Evolutionary conservation across 768 basidiomycete species (phyloP), one percentile per base, ranked within the genome.

Genomic region (Xerocomellus chrysenteron): DNA sequence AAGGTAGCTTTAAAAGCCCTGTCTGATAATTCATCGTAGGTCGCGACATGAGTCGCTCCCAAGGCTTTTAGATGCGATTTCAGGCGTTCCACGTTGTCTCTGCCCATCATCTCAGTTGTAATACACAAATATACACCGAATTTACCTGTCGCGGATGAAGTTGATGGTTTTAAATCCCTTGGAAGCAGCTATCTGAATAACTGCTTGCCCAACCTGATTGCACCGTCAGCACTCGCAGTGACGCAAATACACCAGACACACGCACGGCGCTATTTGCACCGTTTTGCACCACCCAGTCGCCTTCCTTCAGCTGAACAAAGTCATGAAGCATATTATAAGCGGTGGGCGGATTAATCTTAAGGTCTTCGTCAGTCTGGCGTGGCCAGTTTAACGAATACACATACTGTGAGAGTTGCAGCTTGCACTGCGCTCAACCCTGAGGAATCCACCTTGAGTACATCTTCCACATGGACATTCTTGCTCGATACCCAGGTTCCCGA

Each of bases 211-310:
- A 14, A 90, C 87, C 87, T 88, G 53, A 17, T 47, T 43, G 54
- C 43, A 52, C 36, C 14, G 9, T 59, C 48, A 64, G 30, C 47
- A 35, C 16, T 36, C 16, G 11, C 40, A 40, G 19, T 13, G 9
- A 43, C n/a, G 50, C 35, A 11, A 45, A 35, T 4, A 45, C 11
- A 10, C 24, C 11, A n/a, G 12, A 51, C 24, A 50, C 16, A 73
- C 85, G 47, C 55, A 91, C 92, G 19, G 89, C 88, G 61, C 88
- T 88, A 63, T 94, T 94, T 19, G 85, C 86, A 28, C 90, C 92
- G 58, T 94, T 94, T 70, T 94, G 92, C 12, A 94, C 68, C 16
- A 95, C 77, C 87, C 87, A 94, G 46, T 91, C 88, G 4, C 87
- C 91, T 47, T 79, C 75, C 49, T 81, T 59, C 42, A 93, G 78